Base-by-base conservation (phyloP, 192 early-diverging fungal genomes). In the Coemansia sp. region DNA sequence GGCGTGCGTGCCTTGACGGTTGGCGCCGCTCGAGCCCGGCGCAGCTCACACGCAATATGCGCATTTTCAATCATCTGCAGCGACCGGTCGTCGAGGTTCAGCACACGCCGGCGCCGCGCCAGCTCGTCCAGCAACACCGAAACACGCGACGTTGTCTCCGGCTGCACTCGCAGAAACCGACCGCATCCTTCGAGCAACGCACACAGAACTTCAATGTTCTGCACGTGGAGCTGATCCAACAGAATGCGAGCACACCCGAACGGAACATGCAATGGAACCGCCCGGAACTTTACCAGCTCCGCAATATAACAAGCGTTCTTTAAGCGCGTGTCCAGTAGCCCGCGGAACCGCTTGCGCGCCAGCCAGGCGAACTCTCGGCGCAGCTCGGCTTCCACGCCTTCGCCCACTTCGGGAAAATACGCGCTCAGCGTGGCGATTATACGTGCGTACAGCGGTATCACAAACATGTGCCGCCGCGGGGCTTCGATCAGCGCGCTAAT, bases 1-100 rank as follows among this genome's bases (percentile, higher is more conserved):
- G 93, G 88, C 0, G 91, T 80, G 11, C 93, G 89, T 8, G 84
- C 77, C 62, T 97, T 96, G 38, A 71, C 73, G 3, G 78, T 65
- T 15, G 76, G 83, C 11, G 84, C 76, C 2, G 27, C 80, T 2
- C 79, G 67, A n/a, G 75, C 67, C 27, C 91, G 91, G 2, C 89
- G 94, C 7, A 94, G 95, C 65, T 93, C 91, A 65, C 91, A 93
- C 70, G 90, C 87, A 70, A 91, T 91, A 58, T 89, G 93, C 0
- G 95, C 95, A 64, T 98, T 98, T 39, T 98, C 96, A 29, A 99
- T 90, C 86, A 98, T 92, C 57, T 96, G 67, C 5, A 76, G 62
- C 24, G 92, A 88, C 11, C 94, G 87, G 49, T 82, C 89, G 67
- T 99, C 97, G 21, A 96, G 68, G 67, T 94, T 89, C 39, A 92